Percentiles rank a stretch among this genome's conserved stretches.
Evolutionary conservation across 2,329 filamentous ascomycete species (phyloP).

Genomic region (Diplodia intermedia): DNA sequence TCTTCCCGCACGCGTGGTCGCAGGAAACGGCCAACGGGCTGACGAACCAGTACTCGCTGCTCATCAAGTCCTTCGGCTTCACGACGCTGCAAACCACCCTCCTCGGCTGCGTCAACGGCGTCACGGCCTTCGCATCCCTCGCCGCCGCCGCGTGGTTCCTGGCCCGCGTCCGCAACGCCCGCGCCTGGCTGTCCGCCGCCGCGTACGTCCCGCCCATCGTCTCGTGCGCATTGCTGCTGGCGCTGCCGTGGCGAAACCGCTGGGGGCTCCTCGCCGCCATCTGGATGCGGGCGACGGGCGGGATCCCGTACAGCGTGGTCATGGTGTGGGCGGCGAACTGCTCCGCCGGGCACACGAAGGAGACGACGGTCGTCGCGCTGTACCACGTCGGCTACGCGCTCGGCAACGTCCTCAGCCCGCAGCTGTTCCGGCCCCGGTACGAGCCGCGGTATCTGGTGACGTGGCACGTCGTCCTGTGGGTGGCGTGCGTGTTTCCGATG

Average conservation of each 20-base stretch:
- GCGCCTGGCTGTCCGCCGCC: slow-evolving; percentile 43
- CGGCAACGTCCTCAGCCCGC: slow-evolving; percentile 49
- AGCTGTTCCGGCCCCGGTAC: slow-evolving; percentile 43
- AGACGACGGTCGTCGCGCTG: slow-evolving; percentile 51
- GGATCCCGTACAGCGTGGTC: slow-evolving; percentile 34
- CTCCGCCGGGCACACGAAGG: slow-evolving; percentile 50
- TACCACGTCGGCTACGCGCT: slow-evolving; percentile 50
- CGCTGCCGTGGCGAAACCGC: slow-evolving; percentile 49
- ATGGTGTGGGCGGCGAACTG: slow-evolving; percentile 23
- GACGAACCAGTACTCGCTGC: slow-evolving; percentile 48
- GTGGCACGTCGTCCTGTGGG: slow-evolving; percentile 43
- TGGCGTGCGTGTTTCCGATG: slow-evolving; percentile 50
- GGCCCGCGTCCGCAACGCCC: slow-evolving; percentile 40
- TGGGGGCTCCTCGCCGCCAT: slow-evolving; percentile 49
- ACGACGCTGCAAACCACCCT: slow-evolving; percentile 47
- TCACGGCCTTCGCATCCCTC: slow-evolving; percentile 40
- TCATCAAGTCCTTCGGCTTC: slow-evolving; percentile 56
- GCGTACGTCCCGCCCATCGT: slow-evolving; percentile 48
- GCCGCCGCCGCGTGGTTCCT: slow-evolving; percentile 41
- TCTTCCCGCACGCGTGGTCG: slow-evolving; percentile 46
- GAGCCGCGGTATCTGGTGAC: slow-evolving; percentile 43
- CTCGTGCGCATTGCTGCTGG: slow-evolving; percentile 47
- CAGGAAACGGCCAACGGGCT: slow-evolving; percentile 51
- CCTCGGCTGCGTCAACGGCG: slow-evolving; percentile 37
- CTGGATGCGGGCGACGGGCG: slow-evolving; percentile 49